Conservation (phyloP, 23 red algal genomes). For the Gracilaria gracilis region DNA sequence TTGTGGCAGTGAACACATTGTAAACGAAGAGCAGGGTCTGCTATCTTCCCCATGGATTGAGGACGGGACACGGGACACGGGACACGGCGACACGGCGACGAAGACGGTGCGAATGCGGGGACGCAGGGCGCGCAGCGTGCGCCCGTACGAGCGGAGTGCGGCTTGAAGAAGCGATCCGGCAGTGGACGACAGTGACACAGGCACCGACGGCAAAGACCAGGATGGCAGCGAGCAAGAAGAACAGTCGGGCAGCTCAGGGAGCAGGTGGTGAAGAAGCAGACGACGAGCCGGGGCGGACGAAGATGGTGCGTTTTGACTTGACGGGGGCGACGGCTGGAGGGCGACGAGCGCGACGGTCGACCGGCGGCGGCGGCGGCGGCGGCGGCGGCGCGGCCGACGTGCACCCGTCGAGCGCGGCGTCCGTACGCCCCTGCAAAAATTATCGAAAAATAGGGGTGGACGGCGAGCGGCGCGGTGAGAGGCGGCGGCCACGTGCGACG, state of each 20-base stretch:
- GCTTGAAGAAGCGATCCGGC: not conserved
- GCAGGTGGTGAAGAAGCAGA: not conserved
- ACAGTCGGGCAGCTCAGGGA: not conserved
- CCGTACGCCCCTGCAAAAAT: not conserved
- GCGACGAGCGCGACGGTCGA: not conserved
- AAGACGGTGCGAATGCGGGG: not conserved
- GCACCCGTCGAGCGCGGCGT: not conserved
- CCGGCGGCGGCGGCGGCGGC: not conserved
- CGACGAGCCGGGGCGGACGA: not conserved
- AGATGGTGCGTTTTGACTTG: not conserved
- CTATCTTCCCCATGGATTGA: slow-evolving; percentile 45
- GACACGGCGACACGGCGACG: too few species aligned
- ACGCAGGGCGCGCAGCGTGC: slow-evolving; percentile 19
- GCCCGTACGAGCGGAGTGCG: not conserved
- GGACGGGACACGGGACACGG: too few species aligned
- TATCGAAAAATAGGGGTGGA: not conserved
- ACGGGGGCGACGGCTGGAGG: not conserved
- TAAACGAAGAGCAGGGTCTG: slow-evolving; percentile 48
- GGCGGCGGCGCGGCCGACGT: slow-evolving; percentile 23
- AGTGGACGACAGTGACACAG: not conserved
- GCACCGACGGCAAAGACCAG: not conserved
- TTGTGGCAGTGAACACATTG: slow-evolving; percentile 87
- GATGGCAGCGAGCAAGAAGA: not conserved
- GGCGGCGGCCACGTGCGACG: not conserved
- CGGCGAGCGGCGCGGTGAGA: not conserved